These are phyloP conservation scores for Aspergillus saccharolyticus DNA, from an alignment of 495 filamentous ascomycete genomes.

Conservation along the genomic window DNA sequence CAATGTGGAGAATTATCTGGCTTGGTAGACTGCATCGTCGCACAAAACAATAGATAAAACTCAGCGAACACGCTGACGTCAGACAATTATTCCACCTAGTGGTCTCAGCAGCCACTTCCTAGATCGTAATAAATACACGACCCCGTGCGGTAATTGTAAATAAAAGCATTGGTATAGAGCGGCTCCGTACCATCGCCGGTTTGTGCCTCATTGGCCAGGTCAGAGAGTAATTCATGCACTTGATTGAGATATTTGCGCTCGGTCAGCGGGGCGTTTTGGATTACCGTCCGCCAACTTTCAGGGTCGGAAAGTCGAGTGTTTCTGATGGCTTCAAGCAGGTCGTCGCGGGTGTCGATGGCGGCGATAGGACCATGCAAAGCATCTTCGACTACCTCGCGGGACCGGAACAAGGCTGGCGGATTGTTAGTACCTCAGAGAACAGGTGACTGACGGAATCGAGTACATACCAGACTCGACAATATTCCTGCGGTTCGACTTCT, in stretches of 20 bases:
- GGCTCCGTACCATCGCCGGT: slow-evolving; percentile 39
- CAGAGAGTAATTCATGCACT: slow-evolving; percentile 70
- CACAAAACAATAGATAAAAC: slow-evolving; percentile 14
- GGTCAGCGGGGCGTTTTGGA: slow-evolving; percentile 67
- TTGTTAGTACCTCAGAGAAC: slow-evolving; percentile 7
- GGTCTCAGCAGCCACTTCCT: slow-evolving; percentile 21
- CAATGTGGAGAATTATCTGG: slow-evolving; percentile 18
- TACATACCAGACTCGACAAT: slow-evolving; percentile 72
- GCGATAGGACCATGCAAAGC: slow-evolving; percentile 73
- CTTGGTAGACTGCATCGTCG: slow-evolving; percentile 7
- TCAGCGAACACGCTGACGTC: slow-evolving; percentile 15
- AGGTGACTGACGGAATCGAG: background rate
- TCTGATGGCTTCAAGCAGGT: slow-evolving; percentile 73
- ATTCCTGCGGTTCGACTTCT: slow-evolving; percentile 81
- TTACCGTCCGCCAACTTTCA: slow-evolving; percentile 80
- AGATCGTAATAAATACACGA: slow-evolving; percentile 74
- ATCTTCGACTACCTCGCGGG: slow-evolving; percentile 56
- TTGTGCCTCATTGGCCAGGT: slow-evolving; percentile 50
- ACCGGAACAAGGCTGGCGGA: slow-evolving; percentile 52
- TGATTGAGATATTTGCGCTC: slow-evolving; percentile 87
- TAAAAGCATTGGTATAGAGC: slow-evolving; percentile 62
- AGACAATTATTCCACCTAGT: slow-evolving; percentile 12
- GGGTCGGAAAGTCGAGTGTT: slow-evolving; percentile 71
- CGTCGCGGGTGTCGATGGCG: slow-evolving; percentile 84
- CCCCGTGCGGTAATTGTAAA: slow-evolving; percentile 76